phyloP scores from a whole-genome alignment of 2,329 filamentous ascomycete genomes.

The Clonostachys solani region DNA sequence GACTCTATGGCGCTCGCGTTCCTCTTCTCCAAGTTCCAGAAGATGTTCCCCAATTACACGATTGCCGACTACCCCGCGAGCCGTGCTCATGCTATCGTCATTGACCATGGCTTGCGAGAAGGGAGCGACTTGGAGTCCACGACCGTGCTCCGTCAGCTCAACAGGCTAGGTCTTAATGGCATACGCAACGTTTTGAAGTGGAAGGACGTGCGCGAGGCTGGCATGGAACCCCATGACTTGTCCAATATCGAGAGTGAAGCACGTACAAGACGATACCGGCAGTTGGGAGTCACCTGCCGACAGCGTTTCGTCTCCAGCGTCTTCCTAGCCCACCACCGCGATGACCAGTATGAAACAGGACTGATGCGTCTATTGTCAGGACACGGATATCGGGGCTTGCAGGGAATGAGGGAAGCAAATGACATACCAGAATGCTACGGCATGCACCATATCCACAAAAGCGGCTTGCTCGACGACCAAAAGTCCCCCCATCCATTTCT shows the following conservation, averaged over 20 bases:
- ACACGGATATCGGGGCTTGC: constrained; percentile 65
- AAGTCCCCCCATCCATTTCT: constrained; percentile 24
- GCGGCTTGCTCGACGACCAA: constrained; percentile 51
- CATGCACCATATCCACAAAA: constrained; percentile 66
- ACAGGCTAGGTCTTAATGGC: constrained; percentile 26
- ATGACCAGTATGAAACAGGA: constrained; percentile 89
- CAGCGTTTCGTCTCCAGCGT: constrained; percentile 50
- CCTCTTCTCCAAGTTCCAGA: constrained; percentile 54
- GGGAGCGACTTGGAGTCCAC: constrained; percentile 49
- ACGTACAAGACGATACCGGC: constrained; percentile 68
- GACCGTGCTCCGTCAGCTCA: constrained; percentile 33
- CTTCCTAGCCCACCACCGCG: constrained; percentile 80
- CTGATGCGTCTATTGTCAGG: constrained; percentile 71
- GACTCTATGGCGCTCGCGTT: constrained; percentile 96
- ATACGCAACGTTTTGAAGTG: constrained; percentile 35
- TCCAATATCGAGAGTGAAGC: constrained; percentile 75
- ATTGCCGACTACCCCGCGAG: constrained; percentile 40
- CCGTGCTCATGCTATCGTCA: constrained; percentile 39
- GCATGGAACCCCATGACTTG: constrained; percentile 26
- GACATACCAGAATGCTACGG: constrained; percentile 83
- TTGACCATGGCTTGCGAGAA: constrained; percentile 54
- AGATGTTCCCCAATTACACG: constrained; percentile 20
- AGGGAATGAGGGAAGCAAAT: constrained; percentile 60
- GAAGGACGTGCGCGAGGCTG: constrained; percentile 22
- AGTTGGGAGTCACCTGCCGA: constrained; percentile 59